Evolutionary conservation across 176 grass and related monocot species (phyloP).

Genomic region (Luzula sylvatica): DNA sequence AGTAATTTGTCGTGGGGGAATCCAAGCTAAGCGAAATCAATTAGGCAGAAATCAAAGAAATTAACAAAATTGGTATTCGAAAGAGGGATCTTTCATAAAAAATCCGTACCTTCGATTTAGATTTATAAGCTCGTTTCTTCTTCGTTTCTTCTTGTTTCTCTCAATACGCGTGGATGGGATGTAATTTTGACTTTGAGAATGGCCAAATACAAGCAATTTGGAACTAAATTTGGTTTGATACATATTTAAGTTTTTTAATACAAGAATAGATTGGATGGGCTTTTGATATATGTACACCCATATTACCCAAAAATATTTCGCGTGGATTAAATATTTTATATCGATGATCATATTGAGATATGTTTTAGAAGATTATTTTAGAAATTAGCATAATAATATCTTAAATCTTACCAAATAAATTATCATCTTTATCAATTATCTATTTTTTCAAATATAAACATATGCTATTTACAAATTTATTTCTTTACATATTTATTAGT

Average conservation of each 20-base stretch:
- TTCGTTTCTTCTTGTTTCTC: no score
- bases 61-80: not conserved
- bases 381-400: no score
- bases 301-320: not conserved
- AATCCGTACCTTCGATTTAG: constrained; percentile 15
- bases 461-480: no score
- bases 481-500: no score
- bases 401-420: no score
- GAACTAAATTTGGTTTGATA: not conserved
- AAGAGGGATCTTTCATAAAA: not conserved
- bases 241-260: constrained; percentile 3
- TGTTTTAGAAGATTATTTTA: no score
- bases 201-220: constrained; percentile 7
- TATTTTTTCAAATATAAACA: no score
- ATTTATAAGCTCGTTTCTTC: not conserved
- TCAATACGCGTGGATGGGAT: not conserved
- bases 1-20: constrained; percentile 21
- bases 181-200: constrained; percentile 22
- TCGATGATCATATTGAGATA: no score
- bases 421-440: no score
- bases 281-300: not conserved
- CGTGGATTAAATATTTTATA: no score
- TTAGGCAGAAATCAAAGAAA: not conserved
- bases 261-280: not conserved
- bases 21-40: not conserved